Base-by-base conservation (phyloP, 495 filamentous ascomycete species). In the Oleoguttula mirabilis region DNA sequence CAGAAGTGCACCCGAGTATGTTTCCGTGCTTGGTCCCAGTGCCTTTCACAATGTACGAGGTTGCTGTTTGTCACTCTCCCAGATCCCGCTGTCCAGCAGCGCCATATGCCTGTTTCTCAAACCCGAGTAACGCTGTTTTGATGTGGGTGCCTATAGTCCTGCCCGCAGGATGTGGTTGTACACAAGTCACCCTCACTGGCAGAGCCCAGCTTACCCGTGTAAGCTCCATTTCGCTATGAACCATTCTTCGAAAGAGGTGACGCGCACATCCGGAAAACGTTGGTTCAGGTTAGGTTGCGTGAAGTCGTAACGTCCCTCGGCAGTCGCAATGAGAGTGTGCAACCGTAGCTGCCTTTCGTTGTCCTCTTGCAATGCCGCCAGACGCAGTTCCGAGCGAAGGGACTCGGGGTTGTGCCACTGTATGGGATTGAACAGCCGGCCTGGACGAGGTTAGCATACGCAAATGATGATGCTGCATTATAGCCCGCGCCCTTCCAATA, bases 251-350 rank as follows among this genome's bases (percentile, higher is more conserved):
- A 73, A 70, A 6, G 47, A 32, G n/a, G 50, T 57, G 12, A 66
- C 59, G 19, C 41, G 49, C 14, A 70, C 45, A 33, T 62, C 57
- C 19, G 67, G 63, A 45, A 62, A 62, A 30, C 58, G 37, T 4
- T 45, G 14, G 36, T 69, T 69, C 32, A 70, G 60, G 49, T 60
- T 67, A 10, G 64, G 55, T n/a, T 57, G 36, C 1, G 52, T 39
- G 39, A 66, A 68, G 48, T 70, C 67, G 54, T 69, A 72, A 16
- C 62, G 55, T 2, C 66, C 60, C 47, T 68, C 60, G 30, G 65
- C 57, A 2, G 69, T 72, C 19, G 67, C 70, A 30, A 72, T 65
- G 21, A 71, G 58, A 20, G 65, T 49, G 16, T 60, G 58, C 4
- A 66, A 16, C 4, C 56, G 54, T 14, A 40, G 21, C 32, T 51